Evolutionary conservation across 345 rosid genomes (phyloP).

Genomic region (Eutrema yunnanense): DNA sequence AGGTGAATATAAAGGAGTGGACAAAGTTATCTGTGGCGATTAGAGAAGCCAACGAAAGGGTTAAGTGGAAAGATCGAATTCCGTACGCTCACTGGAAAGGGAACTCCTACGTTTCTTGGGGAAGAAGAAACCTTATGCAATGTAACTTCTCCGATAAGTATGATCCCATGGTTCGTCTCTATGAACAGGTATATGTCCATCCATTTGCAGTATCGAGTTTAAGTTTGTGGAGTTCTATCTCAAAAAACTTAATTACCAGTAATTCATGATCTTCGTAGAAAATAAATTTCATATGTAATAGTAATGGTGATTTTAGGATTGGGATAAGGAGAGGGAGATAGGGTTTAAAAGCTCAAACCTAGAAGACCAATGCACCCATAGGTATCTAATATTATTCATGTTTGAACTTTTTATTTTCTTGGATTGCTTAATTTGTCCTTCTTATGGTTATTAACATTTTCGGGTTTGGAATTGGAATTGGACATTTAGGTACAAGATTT

Average conservation of each 20-base stretch:
- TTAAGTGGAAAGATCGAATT: constrained; percentile 48
- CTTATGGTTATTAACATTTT: not conserved
- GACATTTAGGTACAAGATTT: constrained; percentile 40
- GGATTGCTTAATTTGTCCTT: not conserved
- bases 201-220: not conserved
- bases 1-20: constrained; percentile 66
- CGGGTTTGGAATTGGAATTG: not conserved
- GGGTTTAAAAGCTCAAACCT: constrained; percentile 37
- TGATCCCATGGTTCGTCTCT: constrained; percentile 39
- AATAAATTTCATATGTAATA: not conserved
- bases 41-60: constrained; percentile 34
- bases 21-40: constrained; percentile 29
- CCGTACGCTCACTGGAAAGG: constrained; percentile 76
- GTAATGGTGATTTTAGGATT: constrained; percentile 26
- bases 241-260: not conserved
- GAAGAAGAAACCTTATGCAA: constrained; percentile 38
- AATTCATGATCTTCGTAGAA: not conserved
- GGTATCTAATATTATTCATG: constrained; percentile 17
- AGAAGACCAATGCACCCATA: constrained; percentile 50
- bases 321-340: constrained; percentile 28
- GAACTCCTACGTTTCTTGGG: constrained; percentile 29
- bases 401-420: not conserved
- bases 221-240: not conserved
- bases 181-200: constrained; percentile 23
- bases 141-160: constrained; percentile 38